Evolutionary conservation across 306 rosid genomes (phyloP), one percentile per base, ranked within the genome.

Genomic region (Quercus wislizeni): DNA sequence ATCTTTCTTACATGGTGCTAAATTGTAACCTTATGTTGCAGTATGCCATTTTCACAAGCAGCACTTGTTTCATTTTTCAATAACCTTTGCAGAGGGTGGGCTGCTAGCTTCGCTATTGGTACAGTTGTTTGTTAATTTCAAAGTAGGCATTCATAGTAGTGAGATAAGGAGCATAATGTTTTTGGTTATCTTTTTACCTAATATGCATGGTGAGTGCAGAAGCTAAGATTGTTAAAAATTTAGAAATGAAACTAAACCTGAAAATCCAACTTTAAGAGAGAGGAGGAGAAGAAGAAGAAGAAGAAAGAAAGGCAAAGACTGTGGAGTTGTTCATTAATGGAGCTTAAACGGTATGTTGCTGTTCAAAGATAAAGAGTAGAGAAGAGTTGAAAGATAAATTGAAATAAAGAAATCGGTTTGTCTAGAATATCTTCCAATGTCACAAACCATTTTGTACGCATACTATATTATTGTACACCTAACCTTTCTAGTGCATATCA

Each of bases 1-100:
- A 62, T 38, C 15, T 2, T 15, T 49, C 62, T 30, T 52, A 46
- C 31, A 13, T 49, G 63, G 56, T 28, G 69, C 20, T 71, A 78
- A 61, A 75, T 76, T 61, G 18, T 20, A 79, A 17, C 63, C 49
- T 51, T 17, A 56, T 74, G 67, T 74, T 85, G 86, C 96, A 91
- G 99, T 63, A 84, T 84, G 77, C 86, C 90, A 76, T 87, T 93
- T 86, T 89, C 94, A 73, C 91, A 88, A 87, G 94, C 91, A 56
- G 93, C 91, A 58, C 69, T 80, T 57, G 91, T 95, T 78, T 79
- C 81, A 56, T 90, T 95, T 86, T 91, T 95, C 81, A 83, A 85
- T 56, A 86, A 94, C 75, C 92, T 95, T 23, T 35, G 90, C 91
- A 13, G 99, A 91, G 2, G 94, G 98, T 2, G 99, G 97, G 5